phyloP scores from a whole-genome alignment of 352 stramenopile species.

The Phytophthora multivora region DNA sequence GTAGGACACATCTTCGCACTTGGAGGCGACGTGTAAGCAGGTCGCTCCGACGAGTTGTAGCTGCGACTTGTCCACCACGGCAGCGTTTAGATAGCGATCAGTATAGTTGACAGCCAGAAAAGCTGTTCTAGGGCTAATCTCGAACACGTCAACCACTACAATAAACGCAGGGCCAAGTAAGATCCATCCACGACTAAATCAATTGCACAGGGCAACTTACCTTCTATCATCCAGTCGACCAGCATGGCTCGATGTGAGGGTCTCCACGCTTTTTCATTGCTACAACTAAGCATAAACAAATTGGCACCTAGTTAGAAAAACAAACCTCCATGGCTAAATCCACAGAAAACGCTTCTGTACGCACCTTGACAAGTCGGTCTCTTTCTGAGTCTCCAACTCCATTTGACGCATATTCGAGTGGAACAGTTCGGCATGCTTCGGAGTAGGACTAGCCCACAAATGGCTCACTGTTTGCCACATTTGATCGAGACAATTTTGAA shows the following conservation, averaged over 20 bases:
- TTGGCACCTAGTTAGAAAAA: neutral
- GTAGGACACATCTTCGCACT: slow-evolving; percentile 93
- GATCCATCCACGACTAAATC: neutral
- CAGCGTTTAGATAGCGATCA: slow-evolving; percentile 85
- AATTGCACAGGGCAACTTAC: slow-evolving; percentile 28
- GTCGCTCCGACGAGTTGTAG: slow-evolving; percentile 91
- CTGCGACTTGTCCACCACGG: slow-evolving; percentile 88
- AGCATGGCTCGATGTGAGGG: slow-evolving; percentile 90
- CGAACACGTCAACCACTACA: slow-evolving; percentile 55
- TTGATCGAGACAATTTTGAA: slow-evolving; percentile 77
- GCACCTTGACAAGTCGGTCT: slow-evolving; percentile 87
- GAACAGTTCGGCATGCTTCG: slow-evolving; percentile 77
- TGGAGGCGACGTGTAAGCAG: slow-evolving; percentile 90
- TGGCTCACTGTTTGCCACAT: slow-evolving; percentile 73
- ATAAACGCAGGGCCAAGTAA: neutral
- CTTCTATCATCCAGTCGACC: slow-evolving; percentile 93
- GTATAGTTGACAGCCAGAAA: slow-evolving; percentile 92
- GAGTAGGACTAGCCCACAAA: slow-evolving; percentile 46
- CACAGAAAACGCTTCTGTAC: neutral
- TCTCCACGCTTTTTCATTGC: slow-evolving; percentile 77
- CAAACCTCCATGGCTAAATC: no score
- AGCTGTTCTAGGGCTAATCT: slow-evolving; percentile 89
- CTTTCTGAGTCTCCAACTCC: slow-evolving; percentile 77
- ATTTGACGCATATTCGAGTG: slow-evolving; percentile 80
- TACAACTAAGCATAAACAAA: slow-evolving; percentile 13